phyloP scores from a whole-genome alignment of 1,284 basidiomycete genomes.

The Ceratobasidium papillatum region DNA sequence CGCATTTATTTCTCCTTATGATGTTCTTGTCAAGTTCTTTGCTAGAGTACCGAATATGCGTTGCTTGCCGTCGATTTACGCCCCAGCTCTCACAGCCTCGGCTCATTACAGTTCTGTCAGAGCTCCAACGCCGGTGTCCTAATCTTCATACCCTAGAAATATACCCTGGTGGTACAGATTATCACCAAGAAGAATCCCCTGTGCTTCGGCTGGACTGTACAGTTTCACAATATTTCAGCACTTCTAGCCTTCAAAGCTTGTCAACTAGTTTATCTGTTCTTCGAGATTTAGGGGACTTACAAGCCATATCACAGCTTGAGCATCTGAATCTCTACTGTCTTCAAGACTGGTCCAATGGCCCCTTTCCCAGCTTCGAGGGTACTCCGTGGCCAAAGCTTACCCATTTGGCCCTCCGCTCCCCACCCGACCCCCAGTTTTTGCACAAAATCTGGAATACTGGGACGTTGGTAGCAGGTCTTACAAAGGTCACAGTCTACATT shows the following conservation, averaged over 20 bases:
- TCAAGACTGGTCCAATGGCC: too few relatives aligned
- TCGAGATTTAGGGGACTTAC: background rate
- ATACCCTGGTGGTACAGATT: background rate
- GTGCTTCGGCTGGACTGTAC: background rate
- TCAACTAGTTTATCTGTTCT: background rate
- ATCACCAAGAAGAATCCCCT: background rate
- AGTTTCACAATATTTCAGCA: background rate
- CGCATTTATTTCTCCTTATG: too few relatives aligned
- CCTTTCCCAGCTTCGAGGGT: background rate
- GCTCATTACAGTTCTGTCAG: background rate
- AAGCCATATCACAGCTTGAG: background rate
- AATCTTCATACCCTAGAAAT: background rate
- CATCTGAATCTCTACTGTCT: background rate
- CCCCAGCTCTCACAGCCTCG: background rate
- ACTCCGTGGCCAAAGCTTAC: background rate
- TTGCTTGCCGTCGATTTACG: too few relatives aligned
- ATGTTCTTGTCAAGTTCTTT: too few relatives aligned
- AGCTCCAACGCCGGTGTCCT: background rate
- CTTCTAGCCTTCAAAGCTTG: background rate
- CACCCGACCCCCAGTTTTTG: background rate
- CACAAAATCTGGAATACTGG: background rate
- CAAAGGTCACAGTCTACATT: background rate
- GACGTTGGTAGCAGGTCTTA: background rate
- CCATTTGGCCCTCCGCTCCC: background rate
- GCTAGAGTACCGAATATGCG: too few relatives aligned